phyloP scores from a whole-genome alignment of 495 filamentous ascomycete genomes.

The Hypoxylon fragiforme region DNA sequence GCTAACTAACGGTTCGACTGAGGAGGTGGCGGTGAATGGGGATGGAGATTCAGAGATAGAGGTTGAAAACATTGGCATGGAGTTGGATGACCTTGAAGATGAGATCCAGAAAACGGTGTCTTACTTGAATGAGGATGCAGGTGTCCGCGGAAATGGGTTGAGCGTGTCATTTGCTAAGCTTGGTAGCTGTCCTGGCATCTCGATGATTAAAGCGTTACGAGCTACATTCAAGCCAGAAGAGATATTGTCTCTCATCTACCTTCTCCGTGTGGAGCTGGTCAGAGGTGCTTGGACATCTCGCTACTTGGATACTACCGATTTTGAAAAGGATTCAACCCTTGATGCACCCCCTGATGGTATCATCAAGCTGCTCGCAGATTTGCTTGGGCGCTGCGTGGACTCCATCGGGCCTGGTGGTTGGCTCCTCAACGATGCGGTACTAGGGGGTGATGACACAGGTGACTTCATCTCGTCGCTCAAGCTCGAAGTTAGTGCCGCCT shows the following conservation, averaged over 20 bases:
- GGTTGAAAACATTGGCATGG: constrained; percentile 47
- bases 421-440: constrained; percentile 63
- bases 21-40: constrained; percentile 31
- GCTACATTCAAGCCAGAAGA: constrained; percentile 67
- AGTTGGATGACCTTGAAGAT: constrained; percentile 52
- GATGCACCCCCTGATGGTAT: constrained; percentile 59
- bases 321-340: constrained; percentile 54
- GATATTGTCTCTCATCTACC: constrained; percentile 69
- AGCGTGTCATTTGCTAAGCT: constrained; percentile 65
- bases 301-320: constrained; percentile 55
- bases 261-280: constrained; percentile 68
- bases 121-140: constrained; percentile 50
- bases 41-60: constrained; percentile 36
- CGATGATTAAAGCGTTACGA: constrained; percentile 66
- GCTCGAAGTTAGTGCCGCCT: constrained; percentile 71
- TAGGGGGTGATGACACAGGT: constrained; percentile 56
- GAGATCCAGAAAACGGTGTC: constrained; percentile 55
- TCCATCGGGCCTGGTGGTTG: constrained; percentile 82
- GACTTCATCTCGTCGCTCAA: constrained; percentile 70
- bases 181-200: constrained; percentile 59
- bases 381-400: constrained; percentile 79
- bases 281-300: constrained; percentile 70
- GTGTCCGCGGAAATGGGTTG: constrained; percentile 48
- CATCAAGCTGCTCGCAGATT: constrained; percentile 61
- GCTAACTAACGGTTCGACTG: constrained; percentile 41